phyloP scores from a whole-genome alignment of 768 basidiomycete genomes.

The Serendipita vermifera region DNA sequence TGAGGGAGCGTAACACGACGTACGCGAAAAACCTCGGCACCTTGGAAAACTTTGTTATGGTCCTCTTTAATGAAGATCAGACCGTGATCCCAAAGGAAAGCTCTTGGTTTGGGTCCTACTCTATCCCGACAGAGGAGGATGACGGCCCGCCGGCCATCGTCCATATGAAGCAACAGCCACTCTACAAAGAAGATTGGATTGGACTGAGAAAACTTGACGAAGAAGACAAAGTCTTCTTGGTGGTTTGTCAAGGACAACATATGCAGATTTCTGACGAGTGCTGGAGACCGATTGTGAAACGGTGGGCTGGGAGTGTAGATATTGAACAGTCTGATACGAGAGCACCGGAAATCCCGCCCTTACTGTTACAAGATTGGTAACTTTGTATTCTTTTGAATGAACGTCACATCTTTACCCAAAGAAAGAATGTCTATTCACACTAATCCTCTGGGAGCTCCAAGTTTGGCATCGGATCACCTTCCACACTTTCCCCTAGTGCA shows the following conservation, averaged over 20 bases:
- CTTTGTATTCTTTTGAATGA: too few relatives aligned
- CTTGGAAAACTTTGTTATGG: conserved; percentile 55
- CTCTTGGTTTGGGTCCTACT: conserved; percentile 73
- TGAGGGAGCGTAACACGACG: conserved; percentile 35
- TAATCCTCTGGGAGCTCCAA: conserved; percentile 19
- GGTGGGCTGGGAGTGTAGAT: neutral
- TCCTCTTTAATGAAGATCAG: conserved; percentile 57
- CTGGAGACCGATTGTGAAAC: neutral
- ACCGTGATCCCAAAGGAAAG: conserved; percentile 78
- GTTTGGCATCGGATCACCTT: conserved; percentile 51
- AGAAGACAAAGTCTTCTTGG: conserved; percentile 42
- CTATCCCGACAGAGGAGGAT: conserved; percentile 26
- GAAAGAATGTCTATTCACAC: too few relatives aligned
- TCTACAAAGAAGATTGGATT: conserved; percentile 74
- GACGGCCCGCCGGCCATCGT: conserved; percentile 35
- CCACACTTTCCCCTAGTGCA: conserved; percentile 52
- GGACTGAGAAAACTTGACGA: conserved; percentile 62
- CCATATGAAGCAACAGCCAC: conserved; percentile 55
- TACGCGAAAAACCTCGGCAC: conserved; percentile 49
- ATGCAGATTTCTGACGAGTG: conserved; percentile 31
- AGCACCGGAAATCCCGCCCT: neutral
- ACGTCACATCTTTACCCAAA: too few relatives aligned
- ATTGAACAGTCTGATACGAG: neutral
- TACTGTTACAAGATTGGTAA: conserved; percentile 4
- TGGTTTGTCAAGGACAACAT: conserved; percentile 57